Evolutionary conservation across 2,329 filamentous ascomycete genomes (phyloP), one percentile per base, ranked within the genome.

Genomic region (Phaeosphaeriaceae sp.): DNA sequence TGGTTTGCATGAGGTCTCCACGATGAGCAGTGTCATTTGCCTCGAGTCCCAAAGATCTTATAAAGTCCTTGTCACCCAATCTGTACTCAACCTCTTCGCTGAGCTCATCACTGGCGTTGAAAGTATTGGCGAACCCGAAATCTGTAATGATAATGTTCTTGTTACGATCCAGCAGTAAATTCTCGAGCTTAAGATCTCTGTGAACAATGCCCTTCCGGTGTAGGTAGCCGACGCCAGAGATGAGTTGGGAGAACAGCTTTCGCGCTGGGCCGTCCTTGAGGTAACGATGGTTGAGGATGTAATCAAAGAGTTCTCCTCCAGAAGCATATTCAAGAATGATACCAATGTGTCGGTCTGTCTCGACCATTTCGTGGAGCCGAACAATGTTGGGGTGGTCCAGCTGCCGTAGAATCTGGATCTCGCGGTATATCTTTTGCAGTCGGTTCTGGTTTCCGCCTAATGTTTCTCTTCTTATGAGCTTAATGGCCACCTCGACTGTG

Each of bases 141-240:
- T 99, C 94, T 13, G 94, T 99, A 70, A 99, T 99, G 76, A 99
- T 99, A 68, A 99, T 97, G 78, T 99, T 99, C 56, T 92, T 88
- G 71, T 99, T 97, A 56, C 93, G 88, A 75, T 99, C 94, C 42
- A 99, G 82, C 30, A 99, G 82, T 64, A 99, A 74, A 69, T 99
- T 99, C 76, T 99, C 94, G 38, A 99, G 81, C 77, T 99, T 99
- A 60, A 99, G 77, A 77, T 99, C 94, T 66, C 94, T 87, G 73
- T 99, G 94, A 12, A 99, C 94, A 61, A 99, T 99, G 53, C 94
- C 94, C 77, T 96, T 97, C 76, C 96, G 97, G 78, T 99, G 94
- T 50, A 99, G 80, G 75, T 99, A 99, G 29, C 94, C 94, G 9
- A 99, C 94, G 34, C 94, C 94, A 6, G 93, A 97, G 11, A 99